phyloP scores from a whole-genome alignment of 164 flowering plant species.

The Berberis thunbergii region DNA sequence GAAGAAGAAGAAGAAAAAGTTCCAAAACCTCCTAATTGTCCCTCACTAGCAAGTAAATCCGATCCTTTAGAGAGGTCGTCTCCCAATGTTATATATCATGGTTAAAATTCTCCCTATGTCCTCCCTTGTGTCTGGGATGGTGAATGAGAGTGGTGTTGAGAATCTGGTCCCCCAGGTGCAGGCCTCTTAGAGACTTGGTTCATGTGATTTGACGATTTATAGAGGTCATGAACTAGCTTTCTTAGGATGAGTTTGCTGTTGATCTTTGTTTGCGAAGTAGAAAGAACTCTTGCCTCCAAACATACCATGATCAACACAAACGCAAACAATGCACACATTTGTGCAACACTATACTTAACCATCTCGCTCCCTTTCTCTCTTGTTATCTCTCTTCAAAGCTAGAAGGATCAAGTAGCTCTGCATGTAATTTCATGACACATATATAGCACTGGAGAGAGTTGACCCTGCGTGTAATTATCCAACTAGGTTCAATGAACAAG shows the following conservation, averaged over 20 bases:
- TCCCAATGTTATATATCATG: too few relatives aligned
- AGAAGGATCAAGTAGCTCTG: too few relatives aligned
- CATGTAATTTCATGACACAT: too few relatives aligned
- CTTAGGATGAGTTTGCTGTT: not conserved
- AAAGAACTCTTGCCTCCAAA: not conserved
- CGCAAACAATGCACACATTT: not conserved
- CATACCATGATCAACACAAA: not conserved
- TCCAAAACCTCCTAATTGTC: too few relatives aligned
- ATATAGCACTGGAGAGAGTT: too few relatives aligned
- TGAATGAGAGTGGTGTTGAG: slow-evolving; percentile 7
- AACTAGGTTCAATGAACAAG: too few relatives aligned
- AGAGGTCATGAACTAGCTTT: not conserved
- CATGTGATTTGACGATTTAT: not conserved
- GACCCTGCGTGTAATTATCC: too few relatives aligned
- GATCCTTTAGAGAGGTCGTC: too few relatives aligned
- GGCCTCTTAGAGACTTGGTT: not conserved
- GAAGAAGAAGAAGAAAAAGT: not conserved
- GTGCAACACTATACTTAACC: not conserved
- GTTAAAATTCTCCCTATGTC: too few relatives aligned
- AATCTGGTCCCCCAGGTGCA: slow-evolving; percentile 8
- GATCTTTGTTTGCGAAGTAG: not conserved
- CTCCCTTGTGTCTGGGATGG: not conserved
- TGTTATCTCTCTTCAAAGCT: too few relatives aligned
- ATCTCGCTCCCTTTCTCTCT: not conserved
- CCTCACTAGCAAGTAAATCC: too few relatives aligned